Conservation (phyloP, 1,284 basidiomycete species). For the Peniophora sp. region DNA sequence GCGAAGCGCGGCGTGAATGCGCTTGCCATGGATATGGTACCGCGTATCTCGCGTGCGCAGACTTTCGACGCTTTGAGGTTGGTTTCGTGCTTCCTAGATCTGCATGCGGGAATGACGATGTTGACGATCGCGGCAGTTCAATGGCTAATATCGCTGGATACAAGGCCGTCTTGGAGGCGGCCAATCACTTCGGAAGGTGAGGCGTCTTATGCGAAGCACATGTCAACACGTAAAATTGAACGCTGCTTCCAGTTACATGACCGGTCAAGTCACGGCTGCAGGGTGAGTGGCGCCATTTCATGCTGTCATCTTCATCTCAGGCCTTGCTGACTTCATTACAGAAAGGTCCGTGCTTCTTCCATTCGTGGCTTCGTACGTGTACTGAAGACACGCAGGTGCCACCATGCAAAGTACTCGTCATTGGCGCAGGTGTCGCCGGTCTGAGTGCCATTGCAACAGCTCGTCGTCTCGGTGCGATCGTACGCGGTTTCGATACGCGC, state of each 20-base stretch:
- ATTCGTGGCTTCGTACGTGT: not conserved
- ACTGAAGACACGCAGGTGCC: constrained; percentile 47
- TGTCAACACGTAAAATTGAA: too few relatives aligned
- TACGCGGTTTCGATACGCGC: constrained; percentile 79
- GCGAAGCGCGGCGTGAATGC: constrained; percentile 56
- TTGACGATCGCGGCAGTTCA: constrained; percentile 40
- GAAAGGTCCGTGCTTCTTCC: constrained; percentile 17
- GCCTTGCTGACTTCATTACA: constrained; percentile 5
- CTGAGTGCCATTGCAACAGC: constrained; percentile 80
- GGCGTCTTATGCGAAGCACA: too few relatives aligned
- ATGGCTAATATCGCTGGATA: constrained; percentile 88
- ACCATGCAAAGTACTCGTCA: constrained; percentile 78
- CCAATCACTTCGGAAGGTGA: constrained; percentile 74
- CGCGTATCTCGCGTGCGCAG: constrained; percentile 80
- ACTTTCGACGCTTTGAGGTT: constrained; percentile 80
- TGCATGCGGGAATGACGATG: not conserved
- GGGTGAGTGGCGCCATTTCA: constrained; percentile 42
- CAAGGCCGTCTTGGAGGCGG: constrained; percentile 81
- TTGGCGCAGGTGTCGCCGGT: constrained; percentile 82
- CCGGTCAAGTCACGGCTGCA: constrained; percentile 83
- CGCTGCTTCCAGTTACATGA: constrained; percentile 43
- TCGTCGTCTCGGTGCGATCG: constrained; percentile 75
- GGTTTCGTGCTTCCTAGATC: constrained; percentile 3
- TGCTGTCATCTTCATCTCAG: not conserved
- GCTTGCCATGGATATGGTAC: constrained; percentile 83